Evolutionary conservation across 2,329 filamentous ascomycete species (phyloP), one percentile per base, ranked within the genome.

Genomic region (Monilinia polystroma): DNA sequence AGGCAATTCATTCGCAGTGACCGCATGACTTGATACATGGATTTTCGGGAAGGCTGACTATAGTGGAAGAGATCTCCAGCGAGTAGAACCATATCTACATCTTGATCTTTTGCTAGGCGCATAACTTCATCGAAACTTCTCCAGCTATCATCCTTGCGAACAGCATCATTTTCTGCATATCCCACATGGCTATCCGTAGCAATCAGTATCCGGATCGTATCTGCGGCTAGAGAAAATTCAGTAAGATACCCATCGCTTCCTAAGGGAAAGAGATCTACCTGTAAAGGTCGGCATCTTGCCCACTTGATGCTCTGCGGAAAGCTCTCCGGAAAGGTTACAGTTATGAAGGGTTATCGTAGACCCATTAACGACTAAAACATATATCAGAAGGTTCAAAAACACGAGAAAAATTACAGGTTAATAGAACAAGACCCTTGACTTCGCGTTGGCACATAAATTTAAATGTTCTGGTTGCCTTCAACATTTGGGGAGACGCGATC

Each of bases 121-220:
- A 99, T 92, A 69, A 97, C 87, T 79, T 99, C 95, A 77, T 99
- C 90, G 80, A 99, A 99, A 3, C 90, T 92, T 76, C 88, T 90
- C 93, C 94, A 98, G 79, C 93, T 97, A 78, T 99, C 95, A 77
- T 98, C 92, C 71, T 93, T 94, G n/a, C 95, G 92, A 68, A 95
- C 91, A 1, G 92, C 87, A 78, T 99, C 93, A 73, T 93, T 89
- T 79, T 99, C 95, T 76, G 92, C 91, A 79, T 93, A 98, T 63
- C 95, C 95, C 68, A 99, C 95, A 90, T 99, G 95, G 73, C 96
- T 98, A 78, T 99, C 95, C 20, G 94, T 98, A 51, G 95, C 90
- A 68, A 99, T 85, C 49, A 99, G 87, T 71, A 99, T 95, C 71
- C 92, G 92, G 75, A 99, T 97, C 0, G 92, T 96, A 80, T 99